These are phyloP conservation scores for Beauveria brongniartii DNA, from an alignment of 2,329 filamentous ascomycete genomes.

Conservation along the genomic window DNA sequence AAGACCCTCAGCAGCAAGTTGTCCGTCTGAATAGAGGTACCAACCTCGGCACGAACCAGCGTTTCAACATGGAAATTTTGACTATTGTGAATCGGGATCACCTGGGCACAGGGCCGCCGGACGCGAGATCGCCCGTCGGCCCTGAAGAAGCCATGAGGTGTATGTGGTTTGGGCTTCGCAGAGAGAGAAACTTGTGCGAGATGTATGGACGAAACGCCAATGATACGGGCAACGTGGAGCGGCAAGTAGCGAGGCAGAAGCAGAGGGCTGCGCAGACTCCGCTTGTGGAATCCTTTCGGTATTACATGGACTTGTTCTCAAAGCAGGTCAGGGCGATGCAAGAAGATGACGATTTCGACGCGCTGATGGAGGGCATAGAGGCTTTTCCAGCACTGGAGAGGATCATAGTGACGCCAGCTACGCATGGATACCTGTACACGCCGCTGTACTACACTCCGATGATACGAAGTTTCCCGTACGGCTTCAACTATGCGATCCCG, in stretches of 20 bases:
- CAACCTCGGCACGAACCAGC: no score
- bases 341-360: slow-evolving; percentile 19
- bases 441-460: slow-evolving; percentile 25
- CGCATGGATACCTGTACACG: slow-evolving; percentile 27
- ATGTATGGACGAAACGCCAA: not conserved
- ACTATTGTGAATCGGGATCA: no score
- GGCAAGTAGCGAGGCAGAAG: not conserved
- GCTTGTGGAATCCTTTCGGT: not conserved
- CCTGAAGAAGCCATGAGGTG: not conserved
- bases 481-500: slow-evolving; percentile 1
- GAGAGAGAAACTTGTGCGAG: not conserved
- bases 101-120: no score
- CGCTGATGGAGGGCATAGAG: slow-evolving; percentile 24
- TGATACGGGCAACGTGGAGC: not conserved
- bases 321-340: not conserved
- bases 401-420: slow-evolving; percentile 31
- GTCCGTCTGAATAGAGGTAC: not conserved
- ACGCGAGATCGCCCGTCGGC: no score
- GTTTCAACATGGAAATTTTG: no score
- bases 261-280: not conserved
- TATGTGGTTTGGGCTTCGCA: not conserved
- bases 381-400: slow-evolving; percentile 27
- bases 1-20: not conserved
- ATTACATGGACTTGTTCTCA: not conserved
- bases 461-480: not conserved